These are phyloP conservation scores for Candida vaughaniae DNA, from an alignment of 805 yeast genomes.

Conservation along the genomic window DNA sequence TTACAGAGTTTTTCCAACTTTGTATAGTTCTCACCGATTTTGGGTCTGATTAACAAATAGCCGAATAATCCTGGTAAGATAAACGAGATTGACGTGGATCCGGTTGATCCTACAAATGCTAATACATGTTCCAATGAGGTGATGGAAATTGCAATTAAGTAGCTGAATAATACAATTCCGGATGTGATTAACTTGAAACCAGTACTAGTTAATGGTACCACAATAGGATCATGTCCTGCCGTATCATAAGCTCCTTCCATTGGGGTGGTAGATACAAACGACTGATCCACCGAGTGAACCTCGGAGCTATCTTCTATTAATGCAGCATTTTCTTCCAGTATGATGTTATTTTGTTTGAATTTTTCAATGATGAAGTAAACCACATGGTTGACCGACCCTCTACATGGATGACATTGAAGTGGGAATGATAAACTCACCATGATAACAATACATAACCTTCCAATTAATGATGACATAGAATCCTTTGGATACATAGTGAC, in stretches of 20 bases:
- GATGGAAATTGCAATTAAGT: conserved; percentile 56
- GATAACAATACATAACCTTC: conserved; percentile 60
- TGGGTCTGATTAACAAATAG: conserved; percentile 49
- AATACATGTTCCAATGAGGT: conserved; percentile 66
- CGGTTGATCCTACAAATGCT: conserved; percentile 79
- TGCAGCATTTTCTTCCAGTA: conserved; percentile 13
- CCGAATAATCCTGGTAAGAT: conserved; percentile 80
- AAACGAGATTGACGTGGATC: conserved; percentile 76
- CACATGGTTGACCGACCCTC: conserved; percentile 71
- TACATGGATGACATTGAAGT: conserved; percentile 76
- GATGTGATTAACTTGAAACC: conserved; percentile 52
- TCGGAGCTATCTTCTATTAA: conserved; percentile 15
- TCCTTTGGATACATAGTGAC: conserved; percentile 63
- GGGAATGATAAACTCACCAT: conserved; percentile 81
- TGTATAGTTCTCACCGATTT: conserved; percentile 25
- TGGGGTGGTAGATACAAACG: conserved; percentile 44
- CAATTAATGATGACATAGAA: conserved; percentile 48
- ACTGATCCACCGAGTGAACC: conserved; percentile 22
- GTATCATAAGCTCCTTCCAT: conserved; percentile 48
- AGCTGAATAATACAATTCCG: conserved; percentile 46
- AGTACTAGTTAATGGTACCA: conserved; percentile 47
- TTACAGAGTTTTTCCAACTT: conserved; percentile 31
- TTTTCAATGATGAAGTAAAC: conserved; percentile 11
- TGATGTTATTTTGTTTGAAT: neutral
- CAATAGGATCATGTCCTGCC: conserved; percentile 46